Evolutionary conservation across 176 grass and related monocot genomes (phyloP), one percentile per base, ranked within the genome.

Genomic region (Aechmea fasciata): DNA sequence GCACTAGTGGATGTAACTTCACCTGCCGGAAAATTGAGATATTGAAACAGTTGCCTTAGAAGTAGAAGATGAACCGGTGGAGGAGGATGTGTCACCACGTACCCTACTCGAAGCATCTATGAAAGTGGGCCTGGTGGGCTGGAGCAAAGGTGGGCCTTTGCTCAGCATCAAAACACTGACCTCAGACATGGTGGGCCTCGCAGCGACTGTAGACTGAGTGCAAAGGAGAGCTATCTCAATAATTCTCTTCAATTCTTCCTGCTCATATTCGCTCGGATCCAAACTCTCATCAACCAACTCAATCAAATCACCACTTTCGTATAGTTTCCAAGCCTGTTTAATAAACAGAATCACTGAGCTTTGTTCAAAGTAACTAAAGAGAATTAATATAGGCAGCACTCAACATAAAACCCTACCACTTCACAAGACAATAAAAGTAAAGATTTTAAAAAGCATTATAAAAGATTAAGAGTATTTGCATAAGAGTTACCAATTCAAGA

Each of bases 181-280:
- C 57, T 85, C 84, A 52, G 87, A 88, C 91, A 96, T 96, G 15
- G 85, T 91, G 50, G 82, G 87, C 33, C 87, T 82, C 67, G 87
- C 85, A 33, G 82, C 52, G 48, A 85, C 87, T 0, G 77, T 81
- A 50, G 82, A 85, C 51, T 96, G 91, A 68, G 91, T 85, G 84
- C 91, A 96, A 52, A 96, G 72, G 63, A 91, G 82, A 25, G 91
- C 91, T 64, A 96, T 81, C 59, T 91, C 68, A 14, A 91, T 83
- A 64, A 77, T 68, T 69, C 14, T 88, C 57, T 85, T 80, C 52
- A 91, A 59, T 74, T 96, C 87, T 29, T 85, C 77, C 2, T 63
- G 49, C 3, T 49, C 75, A 73, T 83, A 85, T 76, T 96, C 87
- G 71, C 55, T 71, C 53, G 73, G 84, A 73, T 91, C 70, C 24